Evolutionary conservation across 225 moss, liverwort and hornwort genomes (phyloP).

Genomic region (Neckera pumila): DNA sequence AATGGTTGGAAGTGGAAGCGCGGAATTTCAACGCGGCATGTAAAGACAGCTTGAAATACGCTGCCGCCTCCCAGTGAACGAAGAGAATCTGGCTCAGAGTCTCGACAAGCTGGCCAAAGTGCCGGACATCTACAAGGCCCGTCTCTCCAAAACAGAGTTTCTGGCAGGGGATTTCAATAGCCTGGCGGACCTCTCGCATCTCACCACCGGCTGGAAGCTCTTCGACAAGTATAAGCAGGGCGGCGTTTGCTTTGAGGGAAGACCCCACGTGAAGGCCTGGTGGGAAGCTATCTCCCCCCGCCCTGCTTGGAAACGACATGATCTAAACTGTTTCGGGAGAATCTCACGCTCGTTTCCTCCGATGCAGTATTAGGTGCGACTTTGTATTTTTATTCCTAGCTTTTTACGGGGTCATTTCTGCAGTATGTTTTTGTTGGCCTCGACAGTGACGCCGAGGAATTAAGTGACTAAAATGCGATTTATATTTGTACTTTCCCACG

Average conservation of each 20-base stretch:
- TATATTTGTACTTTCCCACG: neutral
- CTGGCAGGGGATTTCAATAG: slow-evolving; percentile 64
- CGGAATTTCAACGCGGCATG: slow-evolving; percentile 34
- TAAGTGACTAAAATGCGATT: neutral
- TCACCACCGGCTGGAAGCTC: slow-evolving; percentile 28
- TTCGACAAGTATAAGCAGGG: slow-evolving; percentile 16
- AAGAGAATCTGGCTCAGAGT: slow-evolving; percentile 2
- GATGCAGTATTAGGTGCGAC: neutral
- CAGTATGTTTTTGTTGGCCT: neutral
- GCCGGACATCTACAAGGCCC: slow-evolving; percentile 50
- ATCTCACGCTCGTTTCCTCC: neutral
- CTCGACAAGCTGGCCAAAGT: slow-evolving; percentile 22
- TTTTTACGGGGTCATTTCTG: neutral
- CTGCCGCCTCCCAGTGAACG: slow-evolving; percentile 4
- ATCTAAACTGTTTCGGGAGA: neutral
- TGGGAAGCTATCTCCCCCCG: slow-evolving; percentile 48
- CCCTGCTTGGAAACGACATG: slow-evolving; percentile 31
- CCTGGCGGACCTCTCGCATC: slow-evolving; percentile 60
- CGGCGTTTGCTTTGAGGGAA: slow-evolving; percentile 3
- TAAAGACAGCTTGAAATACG: slow-evolving; percentile 14
- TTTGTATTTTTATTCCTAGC: neutral
- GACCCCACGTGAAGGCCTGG: slow-evolving; percentile 49
- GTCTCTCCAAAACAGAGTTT: slow-evolving; percentile 24
- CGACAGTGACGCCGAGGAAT: neutral
- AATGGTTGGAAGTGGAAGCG: slow-evolving; percentile 34